These are phyloP conservation scores for Nyssa sinensis DNA, from an alignment of 148 eudicot genomes.

Conservation along the genomic window DNA sequence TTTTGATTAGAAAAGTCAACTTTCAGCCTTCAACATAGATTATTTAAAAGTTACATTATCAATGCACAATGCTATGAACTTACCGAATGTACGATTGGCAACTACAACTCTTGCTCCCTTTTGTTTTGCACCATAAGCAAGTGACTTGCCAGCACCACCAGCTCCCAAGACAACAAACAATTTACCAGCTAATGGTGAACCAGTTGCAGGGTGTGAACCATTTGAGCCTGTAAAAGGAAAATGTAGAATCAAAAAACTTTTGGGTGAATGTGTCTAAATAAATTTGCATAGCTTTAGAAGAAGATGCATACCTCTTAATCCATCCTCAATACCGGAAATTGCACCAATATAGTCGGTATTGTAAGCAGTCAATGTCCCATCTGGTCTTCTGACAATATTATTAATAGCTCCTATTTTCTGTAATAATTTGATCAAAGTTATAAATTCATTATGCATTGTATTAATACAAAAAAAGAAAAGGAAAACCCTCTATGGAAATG, in stretches of 20 bases:
- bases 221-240: conserved; percentile 26
- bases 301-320: conserved; percentile 36
- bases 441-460: neutral
- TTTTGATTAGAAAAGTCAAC: too few species aligned
- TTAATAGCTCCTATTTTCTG: conserved; percentile 78
- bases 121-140: conserved; percentile 79
- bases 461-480: neutral
- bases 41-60: neutral
- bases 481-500: too few species aligned
- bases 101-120: conserved; percentile 77
- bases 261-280: neutral
- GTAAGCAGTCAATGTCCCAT: conserved; percentile 55
- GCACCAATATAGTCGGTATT: conserved; percentile 77
- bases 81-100: conserved; percentile 80
- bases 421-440: neutral
- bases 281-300: neutral
- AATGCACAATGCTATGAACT: neutral
- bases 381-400: conserved; percentile 43
- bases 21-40: too few species aligned
- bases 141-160: conserved; percentile 89
- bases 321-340: conserved; percentile 66
- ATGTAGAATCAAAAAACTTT: neutral
- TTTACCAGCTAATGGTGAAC: conserved; percentile 69
- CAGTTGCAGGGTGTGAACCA: conserved; percentile 18
- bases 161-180: conserved; percentile 80